These are phyloP conservation scores for Aspergillus latus DNA, from an alignment of 2,329 filamentous ascomycete species.

Conservation along the genomic window DNA sequence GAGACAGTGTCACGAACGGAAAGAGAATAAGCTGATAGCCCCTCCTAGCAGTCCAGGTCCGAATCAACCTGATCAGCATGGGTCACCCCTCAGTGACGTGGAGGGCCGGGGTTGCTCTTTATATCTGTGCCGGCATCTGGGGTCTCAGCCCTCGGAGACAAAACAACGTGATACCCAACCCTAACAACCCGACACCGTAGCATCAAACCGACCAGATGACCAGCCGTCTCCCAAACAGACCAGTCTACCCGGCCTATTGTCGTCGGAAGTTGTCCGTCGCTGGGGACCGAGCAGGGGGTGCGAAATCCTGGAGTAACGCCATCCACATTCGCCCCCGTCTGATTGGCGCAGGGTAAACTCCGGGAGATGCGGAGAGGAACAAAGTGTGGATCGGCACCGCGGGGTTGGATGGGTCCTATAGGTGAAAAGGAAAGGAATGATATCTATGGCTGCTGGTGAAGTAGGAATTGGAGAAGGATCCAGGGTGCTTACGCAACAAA, in stretches of 20 bases:
- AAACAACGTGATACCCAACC: background rate
- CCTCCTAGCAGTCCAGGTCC: too few relatives aligned
- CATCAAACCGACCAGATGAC: background rate
- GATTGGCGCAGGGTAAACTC: background rate
- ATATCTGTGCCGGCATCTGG: too few relatives aligned
- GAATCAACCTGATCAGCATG: too few relatives aligned
- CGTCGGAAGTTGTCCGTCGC: constrained; percentile 8
- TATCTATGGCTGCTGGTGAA: too few relatives aligned
- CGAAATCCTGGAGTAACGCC: background rate
- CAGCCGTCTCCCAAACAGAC: background rate
- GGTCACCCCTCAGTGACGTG: too few relatives aligned
- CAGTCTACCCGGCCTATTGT: background rate
- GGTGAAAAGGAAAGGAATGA: background rate
- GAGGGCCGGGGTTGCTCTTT: too few relatives aligned
- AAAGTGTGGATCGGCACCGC: background rate
- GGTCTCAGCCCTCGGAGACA: too few relatives aligned
- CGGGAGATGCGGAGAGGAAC: background rate
- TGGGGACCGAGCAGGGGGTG: background rate
- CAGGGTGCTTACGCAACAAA: too few relatives aligned
- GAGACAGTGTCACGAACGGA: too few relatives aligned
- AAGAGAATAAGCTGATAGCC: too few relatives aligned
- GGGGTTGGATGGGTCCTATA: background rate
- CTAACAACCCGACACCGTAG: background rate
- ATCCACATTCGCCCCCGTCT: background rate
- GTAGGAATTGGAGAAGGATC: too few relatives aligned